These are phyloP conservation scores for Condylostoma magnum DNA, from an alignment of 169 alveolate genomes.

Conservation along the genomic window DNA sequence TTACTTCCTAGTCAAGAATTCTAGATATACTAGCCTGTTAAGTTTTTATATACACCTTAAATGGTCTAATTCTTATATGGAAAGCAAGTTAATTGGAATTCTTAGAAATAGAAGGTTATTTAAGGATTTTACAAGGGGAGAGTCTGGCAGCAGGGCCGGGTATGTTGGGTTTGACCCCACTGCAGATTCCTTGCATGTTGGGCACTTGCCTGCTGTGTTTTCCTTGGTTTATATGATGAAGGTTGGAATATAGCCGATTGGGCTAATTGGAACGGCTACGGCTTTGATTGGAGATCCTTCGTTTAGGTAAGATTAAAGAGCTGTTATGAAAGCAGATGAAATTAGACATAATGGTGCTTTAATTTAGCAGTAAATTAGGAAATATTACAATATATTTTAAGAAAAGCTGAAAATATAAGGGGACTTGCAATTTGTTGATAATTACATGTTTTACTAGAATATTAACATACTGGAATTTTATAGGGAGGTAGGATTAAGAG, in stretches of 20 bases:
- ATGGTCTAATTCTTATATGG: no score
- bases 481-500: slow-evolving; percentile 4
- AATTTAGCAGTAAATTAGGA: neutral
- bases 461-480: neutral
- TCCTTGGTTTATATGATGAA: neutral
- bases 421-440: neutral
- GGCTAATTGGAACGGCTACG: slow-evolving; percentile 15
- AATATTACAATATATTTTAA: neutral
- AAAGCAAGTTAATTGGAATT: no score
- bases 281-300: slow-evolving; percentile 30
- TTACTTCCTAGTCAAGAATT: no score
- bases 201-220: slow-evolving; percentile 19
- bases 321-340: neutral
- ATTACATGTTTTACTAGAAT: neutral
- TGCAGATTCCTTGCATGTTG: slow-evolving; percentile 26
- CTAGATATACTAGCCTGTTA: no score
- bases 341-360: neutral
- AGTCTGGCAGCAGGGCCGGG: neutral
- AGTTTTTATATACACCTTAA: no score
- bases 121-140: no score
- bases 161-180: slow-evolving; percentile 35
- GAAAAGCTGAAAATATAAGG: neutral
- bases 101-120: no score
- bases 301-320: neutral
- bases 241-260: neutral